phyloP scores from a whole-genome alignment of 2,329 filamentous ascomycete genomes.

The Botrytis galanthina region DNA sequence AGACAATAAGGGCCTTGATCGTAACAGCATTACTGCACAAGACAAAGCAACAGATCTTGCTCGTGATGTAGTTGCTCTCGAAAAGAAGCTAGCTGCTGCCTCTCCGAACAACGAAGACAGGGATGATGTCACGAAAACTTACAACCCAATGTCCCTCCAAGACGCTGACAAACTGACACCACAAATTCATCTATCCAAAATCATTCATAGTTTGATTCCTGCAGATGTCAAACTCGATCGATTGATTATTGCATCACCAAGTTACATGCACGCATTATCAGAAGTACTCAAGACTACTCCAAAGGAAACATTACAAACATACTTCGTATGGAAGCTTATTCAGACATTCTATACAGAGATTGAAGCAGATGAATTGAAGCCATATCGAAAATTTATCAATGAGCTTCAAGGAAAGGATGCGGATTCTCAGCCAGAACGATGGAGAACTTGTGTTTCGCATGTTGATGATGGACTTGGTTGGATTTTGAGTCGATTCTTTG shows the following conservation, averaged over 20 bases:
- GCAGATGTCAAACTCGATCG: conserved; percentile 49
- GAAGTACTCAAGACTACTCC: conserved; percentile 53
- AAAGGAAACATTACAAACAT: conserved; percentile 57
- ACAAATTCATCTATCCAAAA: conserved; percentile 51
- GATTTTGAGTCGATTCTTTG: conserved; percentile 69
- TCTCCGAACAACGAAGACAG: conserved; percentile 57
- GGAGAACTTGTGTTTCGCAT: conserved; percentile 61
- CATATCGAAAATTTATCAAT: conserved; percentile 59
- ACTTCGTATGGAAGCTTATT: conserved; percentile 63
- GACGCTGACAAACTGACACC: conserved; percentile 56
- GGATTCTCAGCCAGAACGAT: conserved; percentile 60
- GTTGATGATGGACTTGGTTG: conserved; percentile 61
- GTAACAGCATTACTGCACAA: conserved; percentile 23
- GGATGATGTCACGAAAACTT: conserved; percentile 64
- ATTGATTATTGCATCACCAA: conserved; percentile 58
- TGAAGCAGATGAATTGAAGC: conserved; percentile 58
- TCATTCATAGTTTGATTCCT: conserved; percentile 54
- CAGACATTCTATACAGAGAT: conserved; percentile 52
- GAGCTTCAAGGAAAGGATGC: conserved; percentile 60
- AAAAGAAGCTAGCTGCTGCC: conserved; percentile 58
- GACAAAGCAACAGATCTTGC: conserved; percentile 26
- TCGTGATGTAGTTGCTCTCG: conserved; percentile 53
- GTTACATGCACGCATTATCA: conserved; percentile 59
- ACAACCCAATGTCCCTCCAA: conserved; percentile 60
- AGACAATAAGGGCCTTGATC: conserved; percentile 3